Evolutionary conservation across 1,284 basidiomycete genomes (phyloP).

Genomic region (Pisolithus thermaeus): DNA sequence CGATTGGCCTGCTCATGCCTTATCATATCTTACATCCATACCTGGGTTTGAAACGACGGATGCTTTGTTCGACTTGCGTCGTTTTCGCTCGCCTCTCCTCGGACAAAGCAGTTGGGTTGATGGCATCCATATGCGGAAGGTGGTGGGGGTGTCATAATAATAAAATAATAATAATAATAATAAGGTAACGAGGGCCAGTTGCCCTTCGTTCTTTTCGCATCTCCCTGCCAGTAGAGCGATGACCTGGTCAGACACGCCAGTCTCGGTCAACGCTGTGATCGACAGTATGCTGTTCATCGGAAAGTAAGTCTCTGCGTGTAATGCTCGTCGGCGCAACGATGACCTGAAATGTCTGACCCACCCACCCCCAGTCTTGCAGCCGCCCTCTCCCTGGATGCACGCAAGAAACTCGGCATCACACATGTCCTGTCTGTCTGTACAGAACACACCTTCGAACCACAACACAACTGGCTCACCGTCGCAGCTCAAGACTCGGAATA

Average conservation of each 20-base stretch:
- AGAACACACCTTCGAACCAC: slow-evolving; percentile 41
- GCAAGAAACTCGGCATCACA: slow-evolving; percentile 41
- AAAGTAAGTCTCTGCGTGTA: slow-evolving; percentile 35
- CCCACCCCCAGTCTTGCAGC: slow-evolving; percentile 37
- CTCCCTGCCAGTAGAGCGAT: slow-evolving; percentile 7
- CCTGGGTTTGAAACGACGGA: too few species aligned
- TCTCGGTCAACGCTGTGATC: slow-evolving; percentile 34
- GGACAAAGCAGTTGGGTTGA: too few species aligned
- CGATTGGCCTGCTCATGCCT: too few species aligned
- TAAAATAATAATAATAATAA: too few species aligned
- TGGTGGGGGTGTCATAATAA: too few species aligned
- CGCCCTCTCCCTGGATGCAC: slow-evolving; percentile 38
- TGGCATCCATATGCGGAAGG: too few species aligned
- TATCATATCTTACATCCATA: too few species aligned
- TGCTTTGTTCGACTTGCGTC: too few species aligned
- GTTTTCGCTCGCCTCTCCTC: too few species aligned
- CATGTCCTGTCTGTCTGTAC: slow-evolving; percentile 58
- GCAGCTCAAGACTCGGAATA: slow-evolving; percentile 55
- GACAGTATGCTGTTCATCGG: slow-evolving; percentile 47
- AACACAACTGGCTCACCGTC: slow-evolving; percentile 41
- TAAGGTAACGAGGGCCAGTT: too few species aligned
- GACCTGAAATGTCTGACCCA: background rate
- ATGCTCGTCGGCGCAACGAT: background rate
- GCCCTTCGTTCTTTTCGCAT: background rate
- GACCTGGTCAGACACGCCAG: slow-evolving; percentile 26